Percentiles rank a stretch among this genome's conserved stretches.
phyloP scores from a whole-genome alignment of 2,329 filamentous ascomycete genomes.

The Tolypocladium tropicale region DNA sequence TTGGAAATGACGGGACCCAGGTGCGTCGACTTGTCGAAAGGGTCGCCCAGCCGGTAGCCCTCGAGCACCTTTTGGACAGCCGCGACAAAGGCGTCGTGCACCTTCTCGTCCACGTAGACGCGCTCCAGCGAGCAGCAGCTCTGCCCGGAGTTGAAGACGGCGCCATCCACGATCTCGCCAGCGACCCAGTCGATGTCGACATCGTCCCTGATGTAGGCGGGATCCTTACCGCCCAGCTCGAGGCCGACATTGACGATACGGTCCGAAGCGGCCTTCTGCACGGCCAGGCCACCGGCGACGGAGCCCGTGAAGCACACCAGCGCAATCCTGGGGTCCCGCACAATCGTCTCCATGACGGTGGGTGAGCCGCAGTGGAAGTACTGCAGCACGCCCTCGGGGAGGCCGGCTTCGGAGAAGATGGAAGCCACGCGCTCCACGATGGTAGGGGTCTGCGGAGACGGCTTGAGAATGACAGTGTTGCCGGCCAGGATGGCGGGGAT shows the following conservation, averaged over 20 bases:
- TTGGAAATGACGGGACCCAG: slow-evolving; percentile 84
- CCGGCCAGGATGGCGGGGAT: slow-evolving; percentile 85
- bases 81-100: slow-evolving; percentile 74
- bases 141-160: slow-evolving; percentile 98
- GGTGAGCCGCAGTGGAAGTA: slow-evolving; percentile 85
- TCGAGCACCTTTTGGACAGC: slow-evolving; percentile 71
- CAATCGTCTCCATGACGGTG: slow-evolving; percentile 63
- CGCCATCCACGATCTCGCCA: slow-evolving; percentile 87
- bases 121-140: slow-evolving; percentile 91
- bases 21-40: slow-evolving; percentile 66
- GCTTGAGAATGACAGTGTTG: slow-evolving; percentile 88
- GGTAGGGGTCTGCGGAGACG: slow-evolving; percentile 88
- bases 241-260: slow-evolving; percentile 79
- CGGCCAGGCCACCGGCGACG: slow-evolving; percentile 74
- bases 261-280: slow-evolving; percentile 76
- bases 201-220: slow-evolving; percentile 77
- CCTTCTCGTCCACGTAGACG: slow-evolving; percentile 77
- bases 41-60: slow-evolving; percentile 82
- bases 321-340: slow-evolving; percentile 65
- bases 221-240: slow-evolving; percentile 91
- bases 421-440: slow-evolving; percentile 74
- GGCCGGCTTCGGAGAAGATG: slow-evolving; percentile 68
- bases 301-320: slow-evolving; percentile 92
- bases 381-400: slow-evolving; percentile 77
- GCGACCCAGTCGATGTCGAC: slow-evolving; percentile 87